Evolutionary conservation across 2,329 filamentous ascomycete species (phyloP), one percentile per base, ranked within the genome.

Genomic region (Periconia macrospinosa): DNA sequence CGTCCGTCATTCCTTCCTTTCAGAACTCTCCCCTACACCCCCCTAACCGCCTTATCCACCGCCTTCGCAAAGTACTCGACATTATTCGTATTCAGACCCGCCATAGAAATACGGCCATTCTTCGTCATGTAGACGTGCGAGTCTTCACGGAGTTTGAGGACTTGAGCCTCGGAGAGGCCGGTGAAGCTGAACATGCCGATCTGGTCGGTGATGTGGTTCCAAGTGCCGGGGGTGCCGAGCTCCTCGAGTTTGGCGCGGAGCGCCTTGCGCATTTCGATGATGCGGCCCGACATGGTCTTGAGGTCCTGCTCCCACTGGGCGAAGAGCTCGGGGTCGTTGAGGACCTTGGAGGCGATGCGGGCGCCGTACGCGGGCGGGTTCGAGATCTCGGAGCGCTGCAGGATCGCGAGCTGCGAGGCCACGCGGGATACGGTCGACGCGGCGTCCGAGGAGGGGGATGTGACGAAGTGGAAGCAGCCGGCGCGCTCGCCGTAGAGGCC

Each of bases 121-220:
- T 97, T 97, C 62, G 93, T 97, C 79, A 93, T 92, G 78, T 94
- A 94, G 50, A 94, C 82, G 74, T 94, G 90, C 55, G 81, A 84
- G 47, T 90, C 84, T 56, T 85, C 80, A 49, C 87, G 83, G 57
- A 94, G 78, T 76, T 85, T 86, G 63, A 83, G 64, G 8, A 93
- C 90, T 72, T 94, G 90, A 57, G 83, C 72, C 77, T 92, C 89
- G 13, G 75, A 83, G 72, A 95, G 77, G 13, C 91, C 91, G 1
- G 91, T 95, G 75, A 96, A 99, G 75, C 88, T 93, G 79, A 99
- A 99, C 94, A 99, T 99, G 79, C 94, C 94, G 71, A 99, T 99
- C 83, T 99, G 94, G 68, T 95, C 90, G 15, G 92, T 97, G 73
- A 99, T 96, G 78, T 99, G 94, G 70, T 92, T 91, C 94, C 94